These are phyloP conservation scores for Termitomyces sp. DNA, from an alignment of 768 basidiomycete species.

Conservation along the genomic window DNA sequence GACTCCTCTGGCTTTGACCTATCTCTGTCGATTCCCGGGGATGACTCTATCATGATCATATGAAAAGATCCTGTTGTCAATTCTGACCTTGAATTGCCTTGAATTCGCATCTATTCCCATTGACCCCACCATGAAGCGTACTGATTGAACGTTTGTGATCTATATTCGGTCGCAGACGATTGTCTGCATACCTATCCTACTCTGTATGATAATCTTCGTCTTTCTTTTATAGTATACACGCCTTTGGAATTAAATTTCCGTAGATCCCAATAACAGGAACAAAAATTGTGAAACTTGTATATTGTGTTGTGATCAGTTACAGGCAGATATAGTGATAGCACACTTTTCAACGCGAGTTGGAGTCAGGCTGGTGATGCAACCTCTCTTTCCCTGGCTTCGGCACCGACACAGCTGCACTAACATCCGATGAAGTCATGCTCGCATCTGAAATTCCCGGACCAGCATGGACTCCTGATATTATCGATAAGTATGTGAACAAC, in stretches of 20 bases:
- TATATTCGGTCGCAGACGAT: neutral
- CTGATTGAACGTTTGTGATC: neutral
- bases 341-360: neutral
- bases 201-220: neutral
- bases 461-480: slow-evolving; percentile 12
- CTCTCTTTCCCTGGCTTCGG: slow-evolving; percentile 26
- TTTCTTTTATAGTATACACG: neutral
- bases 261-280: neutral
- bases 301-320: too few species aligned
- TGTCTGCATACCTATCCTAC: neutral
- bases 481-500: neutral
- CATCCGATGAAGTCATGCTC: slow-evolving; percentile 33
- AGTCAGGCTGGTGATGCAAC: slow-evolving; percentile 10
- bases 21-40: neutral
- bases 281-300: neutral
- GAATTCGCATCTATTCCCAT: neutral
- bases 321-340: neutral
- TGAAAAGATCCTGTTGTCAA: too few species aligned
- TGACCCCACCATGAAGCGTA: neutral
- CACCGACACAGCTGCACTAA: slow-evolving; percentile 30
- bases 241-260: neutral
- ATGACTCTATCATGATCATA: neutral
- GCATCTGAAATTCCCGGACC: slow-evolving; percentile 21
- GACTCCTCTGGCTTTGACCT: neutral
- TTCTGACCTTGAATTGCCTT: neutral